Base-by-base conservation (phyloP, 2,329 filamentous ascomycete species). In the Neocucurbitaria cava region DNA sequence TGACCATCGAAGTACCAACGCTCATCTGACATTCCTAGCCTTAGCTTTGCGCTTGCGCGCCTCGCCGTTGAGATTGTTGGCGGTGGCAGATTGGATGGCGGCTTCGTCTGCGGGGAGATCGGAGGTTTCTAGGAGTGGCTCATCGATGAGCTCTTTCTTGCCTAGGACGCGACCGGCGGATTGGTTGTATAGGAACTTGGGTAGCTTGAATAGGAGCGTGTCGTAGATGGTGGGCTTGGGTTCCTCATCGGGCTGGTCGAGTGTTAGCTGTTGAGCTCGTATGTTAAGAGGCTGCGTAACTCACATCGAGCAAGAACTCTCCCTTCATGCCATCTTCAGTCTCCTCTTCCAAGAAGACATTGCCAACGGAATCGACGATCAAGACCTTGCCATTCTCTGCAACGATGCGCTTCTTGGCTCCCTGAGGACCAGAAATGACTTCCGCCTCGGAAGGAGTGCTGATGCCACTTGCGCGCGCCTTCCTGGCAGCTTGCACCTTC, bases 361-460 rank as follows among this genome's bases (percentile, higher is more conserved):
- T 92, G 24, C 95, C 95, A 9, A 89, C 81, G 0, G 91, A 91
- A 77, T 99, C 94, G 3, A 99, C 95, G 51, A 99, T 89, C 33
- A 99, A 81, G 0, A 96, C 83, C 81, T 98, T 99, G 64, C 95
- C 95, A 68, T 99, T 99, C 81, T 96, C 90, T 2, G 93, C 94
- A 23, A 93, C 86, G 15, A 98, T 91, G 31, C 91, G 85, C 83
- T 94, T 96, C 78, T 91, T 91, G 30, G 89, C 83, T 18, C 93
- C 92, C 33, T 87, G 85, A 1, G 91, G 86, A 10, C 87, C 86
- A 49, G 82, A 76, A 5, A 79, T 75, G 68, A 77, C 72, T 59
- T 78, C 77, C 59, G 76, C 79, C 45, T 83, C 82, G 43, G 84
- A 81, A 0, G 85, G 84, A 65, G 86, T 68, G 82, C 88, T 65